Percentiles rank a stretch among this genome's conserved stretches.
Evolutionary conservation across 163 green algal genomes (phyloP).

Genomic region (Chlorella variabilis): DNA sequence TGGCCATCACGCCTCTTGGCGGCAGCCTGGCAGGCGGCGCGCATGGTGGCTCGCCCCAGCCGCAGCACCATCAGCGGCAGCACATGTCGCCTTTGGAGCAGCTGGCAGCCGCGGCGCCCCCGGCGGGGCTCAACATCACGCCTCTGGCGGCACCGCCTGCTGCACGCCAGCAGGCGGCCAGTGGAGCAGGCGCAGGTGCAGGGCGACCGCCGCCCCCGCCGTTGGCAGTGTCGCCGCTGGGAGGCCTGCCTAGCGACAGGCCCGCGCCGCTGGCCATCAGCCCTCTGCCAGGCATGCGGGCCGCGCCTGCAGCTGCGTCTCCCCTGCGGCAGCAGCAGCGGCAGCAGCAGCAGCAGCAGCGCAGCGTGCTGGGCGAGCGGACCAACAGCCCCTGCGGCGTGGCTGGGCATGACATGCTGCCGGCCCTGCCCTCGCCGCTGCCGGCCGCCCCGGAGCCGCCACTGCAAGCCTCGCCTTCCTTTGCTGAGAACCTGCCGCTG

Average conservation of each 20-base stretch:
- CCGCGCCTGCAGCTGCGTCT: background rate
- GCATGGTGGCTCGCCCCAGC: background rate
- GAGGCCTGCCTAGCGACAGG: too few relatives aligned
- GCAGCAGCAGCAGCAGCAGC: slow-evolving; percentile 11
- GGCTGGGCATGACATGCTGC: background rate
- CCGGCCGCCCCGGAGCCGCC: background rate
- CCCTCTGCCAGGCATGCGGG: slow-evolving; percentile 1
- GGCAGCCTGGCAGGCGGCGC: background rate
- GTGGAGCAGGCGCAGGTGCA: background rate
- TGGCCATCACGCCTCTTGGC: slow-evolving; percentile 9
- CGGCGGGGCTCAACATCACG: slow-evolving; percentile 6
- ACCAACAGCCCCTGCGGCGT: background rate
- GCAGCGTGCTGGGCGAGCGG: slow-evolving; percentile 6
- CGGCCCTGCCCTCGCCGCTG: slow-evolving; percentile 7
- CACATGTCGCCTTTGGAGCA: background rate
- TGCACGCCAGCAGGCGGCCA: background rate
- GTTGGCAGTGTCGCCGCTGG: background rate
- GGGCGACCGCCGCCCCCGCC: background rate
- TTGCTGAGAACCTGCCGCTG: slow-evolving; percentile 23
- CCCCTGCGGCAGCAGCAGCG: background rate
- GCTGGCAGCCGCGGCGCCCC: background rate
- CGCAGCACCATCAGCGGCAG: background rate
- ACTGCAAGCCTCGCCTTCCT: background rate
- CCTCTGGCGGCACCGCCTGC: slow-evolving; percentile 2
- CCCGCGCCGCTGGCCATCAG: background rate